These are phyloP conservation scores for Apium graveolens DNA, from an alignment of 129 eudicot genomes.

Conservation along the genomic window DNA sequence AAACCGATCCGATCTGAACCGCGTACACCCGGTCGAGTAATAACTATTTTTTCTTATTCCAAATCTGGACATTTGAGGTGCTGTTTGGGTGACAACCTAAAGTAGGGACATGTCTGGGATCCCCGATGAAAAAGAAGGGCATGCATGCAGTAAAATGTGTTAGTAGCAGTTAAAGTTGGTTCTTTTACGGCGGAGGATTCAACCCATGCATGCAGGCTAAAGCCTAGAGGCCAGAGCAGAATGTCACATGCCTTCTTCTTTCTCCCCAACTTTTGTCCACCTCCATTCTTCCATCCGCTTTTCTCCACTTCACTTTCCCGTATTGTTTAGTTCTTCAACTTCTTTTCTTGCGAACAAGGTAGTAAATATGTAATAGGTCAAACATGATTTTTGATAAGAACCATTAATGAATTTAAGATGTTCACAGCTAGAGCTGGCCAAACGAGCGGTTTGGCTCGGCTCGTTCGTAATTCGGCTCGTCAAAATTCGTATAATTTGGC, in stretches of 20 bases:
- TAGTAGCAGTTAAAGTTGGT: not conserved
- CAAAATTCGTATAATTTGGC: no score
- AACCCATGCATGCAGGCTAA: not conserved
- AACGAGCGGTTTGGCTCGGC: no score
- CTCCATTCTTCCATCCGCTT: not conserved
- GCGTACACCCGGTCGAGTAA: no score
- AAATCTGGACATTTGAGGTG: not conserved
- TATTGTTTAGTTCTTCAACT: not conserved
- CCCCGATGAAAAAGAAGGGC: conserved; percentile 12
- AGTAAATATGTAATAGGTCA: no score
- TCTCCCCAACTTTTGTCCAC: not conserved
- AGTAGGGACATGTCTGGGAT: conserved; percentile 27
- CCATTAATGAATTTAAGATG: no score
- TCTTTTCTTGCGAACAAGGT: no score
- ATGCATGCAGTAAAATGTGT: not conserved
- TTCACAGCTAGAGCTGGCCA: no score
- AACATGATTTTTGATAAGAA: no score
- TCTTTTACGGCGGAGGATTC: conserved; percentile 23
- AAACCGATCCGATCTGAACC: no score
- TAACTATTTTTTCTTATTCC: no score
- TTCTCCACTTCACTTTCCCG: not conserved
- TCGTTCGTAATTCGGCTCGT: no score
- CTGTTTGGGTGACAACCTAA: conserved; percentile 15
- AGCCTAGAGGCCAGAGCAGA: not conserved
- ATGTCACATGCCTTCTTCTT: not conserved